Evolutionary conservation across 228 moss, liverwort and hornwort genomes (phyloP).

Genomic region (Sphagnum magellanicum): DNA sequence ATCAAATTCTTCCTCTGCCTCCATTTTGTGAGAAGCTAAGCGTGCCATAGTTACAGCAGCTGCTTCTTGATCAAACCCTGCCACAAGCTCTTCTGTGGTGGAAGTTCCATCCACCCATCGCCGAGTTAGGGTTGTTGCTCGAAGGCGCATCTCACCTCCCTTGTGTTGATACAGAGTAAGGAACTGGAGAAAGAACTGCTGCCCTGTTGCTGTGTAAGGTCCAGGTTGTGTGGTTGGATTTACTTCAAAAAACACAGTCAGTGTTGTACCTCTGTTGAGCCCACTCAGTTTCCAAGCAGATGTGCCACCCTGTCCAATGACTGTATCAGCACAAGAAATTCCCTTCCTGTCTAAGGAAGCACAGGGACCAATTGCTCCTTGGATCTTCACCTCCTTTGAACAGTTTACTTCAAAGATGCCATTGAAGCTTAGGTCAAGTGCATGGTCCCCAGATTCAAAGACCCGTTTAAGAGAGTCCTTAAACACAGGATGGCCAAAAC

Average conservation of each 20-base stretch:
- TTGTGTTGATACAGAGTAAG: constrained; percentile 87
- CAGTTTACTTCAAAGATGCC: constrained; percentile 92
- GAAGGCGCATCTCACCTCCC: constrained; percentile 78
- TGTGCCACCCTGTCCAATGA: constrained; percentile 57
- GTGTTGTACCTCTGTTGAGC: constrained; percentile 51
- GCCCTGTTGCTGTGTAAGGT: constrained; percentile 51
- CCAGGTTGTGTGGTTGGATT: constrained; percentile 67
- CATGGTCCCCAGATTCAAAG: constrained; percentile 78
- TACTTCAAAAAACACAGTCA: constrained; percentile 94
- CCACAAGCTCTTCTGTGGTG: constrained; percentile 79
- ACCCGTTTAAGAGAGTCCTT: constrained; percentile 92
- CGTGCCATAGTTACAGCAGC: constrained; percentile 92
- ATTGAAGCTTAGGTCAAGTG: constrained; percentile 86
- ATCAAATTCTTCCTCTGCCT: constrained; percentile 87
- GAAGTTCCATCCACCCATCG: constrained; percentile 72
- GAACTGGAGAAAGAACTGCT: constrained; percentile 91
- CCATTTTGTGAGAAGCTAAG: constrained; percentile 92
- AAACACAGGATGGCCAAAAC: constrained; percentile 94
- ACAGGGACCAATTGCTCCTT: constrained; percentile 89
- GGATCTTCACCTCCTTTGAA: constrained; percentile 95
- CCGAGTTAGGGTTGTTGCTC: constrained; percentile 77
- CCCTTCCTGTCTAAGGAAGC: constrained; percentile 94
- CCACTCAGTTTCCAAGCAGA: constrained; percentile 62
- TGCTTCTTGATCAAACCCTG: constrained; percentile 91
- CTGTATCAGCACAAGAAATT: constrained; percentile 64